Base-by-base conservation (phyloP, 495 filamentous ascomycete species). In the Neurospora africana region DNA sequence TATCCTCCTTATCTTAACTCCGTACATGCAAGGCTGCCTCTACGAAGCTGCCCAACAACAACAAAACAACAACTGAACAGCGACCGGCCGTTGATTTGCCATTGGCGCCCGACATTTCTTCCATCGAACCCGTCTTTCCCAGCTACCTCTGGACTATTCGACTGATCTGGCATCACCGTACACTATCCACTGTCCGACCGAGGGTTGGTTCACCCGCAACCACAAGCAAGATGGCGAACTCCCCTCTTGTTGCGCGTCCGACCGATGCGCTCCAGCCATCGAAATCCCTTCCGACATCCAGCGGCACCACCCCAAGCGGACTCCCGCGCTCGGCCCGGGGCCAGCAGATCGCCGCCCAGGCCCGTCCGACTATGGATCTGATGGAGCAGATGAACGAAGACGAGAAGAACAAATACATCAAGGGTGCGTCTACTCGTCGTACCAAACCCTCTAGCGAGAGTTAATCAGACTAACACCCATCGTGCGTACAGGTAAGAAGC, bases 361-460 rank as follows among this genome's bases (percentile, higher is more conserved):
- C 79, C 41, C 69, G 72, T 44, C 44, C 75, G 47, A 78, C 76
- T 9, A 79, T 80, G 41, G 93, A 97, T 75, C 82, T 93, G 5
- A 89, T 92, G 8, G 93, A 97, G 78, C 91, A 96, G 79, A 85
- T 99, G 74, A 98, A 99, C 78, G 91, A 93, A 67, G 88, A 94
- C 58, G 91, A 93, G 70, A 91, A 91, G 79, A 85, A 87, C 72
- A 96, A 94, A 82, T 99, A 97, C 78, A 86, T 94, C 72, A 98
- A 96, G 86, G 93, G 93, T 90, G 82, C 69, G 69, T 73, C 10
- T 11, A 10, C 37, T 38, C 37, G 37, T 38, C 37, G 11, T 38
- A 38, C 37, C 37, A 11, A 11, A 38, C 37, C 7, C 37, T 10
- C 11, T 1, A 11, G 2, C 9, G 9, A 2, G 37, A 38, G 37